These are phyloP conservation scores for Candida boidinii DNA, from an alignment of 805 yeast species.

Conservation along the genomic window DNA sequence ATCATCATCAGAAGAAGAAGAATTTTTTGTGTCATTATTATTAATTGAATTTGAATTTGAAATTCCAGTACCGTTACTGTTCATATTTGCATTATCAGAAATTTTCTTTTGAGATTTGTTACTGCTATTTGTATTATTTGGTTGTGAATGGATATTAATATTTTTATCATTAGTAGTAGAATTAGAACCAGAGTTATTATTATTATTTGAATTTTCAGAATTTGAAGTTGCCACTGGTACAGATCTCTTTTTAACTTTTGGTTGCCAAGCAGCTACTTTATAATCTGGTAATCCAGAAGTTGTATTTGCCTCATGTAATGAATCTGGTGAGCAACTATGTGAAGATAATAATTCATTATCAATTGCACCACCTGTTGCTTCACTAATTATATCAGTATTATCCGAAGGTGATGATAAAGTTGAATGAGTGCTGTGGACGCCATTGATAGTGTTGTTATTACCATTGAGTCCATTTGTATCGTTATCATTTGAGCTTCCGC, in stretches of 20 bases:
- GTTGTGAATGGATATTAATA: too few species aligned
- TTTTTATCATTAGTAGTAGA: not conserved
- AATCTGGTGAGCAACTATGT: not conserved
- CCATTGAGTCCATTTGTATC: too few species aligned
- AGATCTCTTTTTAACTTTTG: conserved; percentile 1
- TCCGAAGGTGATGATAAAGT: not conserved
- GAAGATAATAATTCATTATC: conserved; percentile 4
- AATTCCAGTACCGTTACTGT: not conserved
- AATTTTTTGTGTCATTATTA: not conserved
- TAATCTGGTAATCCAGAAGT: conserved; percentile 9
- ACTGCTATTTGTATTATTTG: not conserved
- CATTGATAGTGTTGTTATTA: not conserved
- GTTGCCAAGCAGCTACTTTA: conserved; percentile 11
- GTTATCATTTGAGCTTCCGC: conserved; percentile 1
- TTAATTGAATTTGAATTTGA: not conserved
- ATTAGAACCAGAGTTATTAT: not conserved
- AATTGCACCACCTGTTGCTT: conserved; percentile 11
- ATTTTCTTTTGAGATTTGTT: not conserved
- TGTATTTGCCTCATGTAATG: not conserved
- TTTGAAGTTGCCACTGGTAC: too few species aligned
- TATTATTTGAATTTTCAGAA: not conserved
- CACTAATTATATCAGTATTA: conserved; percentile 4
- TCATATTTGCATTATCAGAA: not conserved
- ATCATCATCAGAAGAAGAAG: conserved; percentile 1
- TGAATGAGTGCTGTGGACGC: not conserved